phyloP scores from a whole-genome alignment of 805 yeast genomes.

The Starmerella riodocensis region DNA sequence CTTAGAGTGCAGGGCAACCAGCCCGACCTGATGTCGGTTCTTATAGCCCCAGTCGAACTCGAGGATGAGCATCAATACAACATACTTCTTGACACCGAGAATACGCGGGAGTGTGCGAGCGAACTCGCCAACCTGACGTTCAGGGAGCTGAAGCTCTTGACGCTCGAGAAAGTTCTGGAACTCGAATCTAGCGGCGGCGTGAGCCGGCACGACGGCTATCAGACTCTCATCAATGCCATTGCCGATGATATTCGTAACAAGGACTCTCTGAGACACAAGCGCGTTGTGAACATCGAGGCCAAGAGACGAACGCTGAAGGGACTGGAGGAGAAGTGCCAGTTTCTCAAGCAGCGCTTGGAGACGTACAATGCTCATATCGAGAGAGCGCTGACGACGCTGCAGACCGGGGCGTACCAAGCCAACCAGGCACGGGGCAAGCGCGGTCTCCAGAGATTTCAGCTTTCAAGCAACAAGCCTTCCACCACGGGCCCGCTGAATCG shows the following conservation, averaged over 20 bases:
- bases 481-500: not conserved
- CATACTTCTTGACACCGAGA: conserved; percentile 17
- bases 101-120: conserved; percentile 17
- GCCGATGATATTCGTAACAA: conserved; percentile 63
- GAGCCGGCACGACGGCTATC: conserved; percentile 58
- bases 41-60: conserved; percentile 52
- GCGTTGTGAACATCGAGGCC: conserved; percentile 35
- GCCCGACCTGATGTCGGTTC: conserved; percentile 50
- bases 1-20: conserved; percentile 64
- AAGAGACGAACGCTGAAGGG: conserved; percentile 35
- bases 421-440: conserved; percentile 19
- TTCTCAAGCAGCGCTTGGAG: conserved; percentile 32
- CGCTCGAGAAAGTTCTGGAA: conserved; percentile 62
- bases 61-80: conserved; percentile 43
- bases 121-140: conserved; percentile 33
- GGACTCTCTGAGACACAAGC: conserved; percentile 37
- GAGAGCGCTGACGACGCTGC: conserved; percentile 38
- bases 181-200: conserved; percentile 56
- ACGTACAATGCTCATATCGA: conserved; percentile 38
- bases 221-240: conserved; percentile 65
- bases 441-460: conserved; percentile 28
- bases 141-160: conserved; percentile 62
- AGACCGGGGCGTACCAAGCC: conserved; percentile 28
- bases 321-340: conserved; percentile 35
- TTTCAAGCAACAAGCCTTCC: conserved; percentile 1